Conservation (phyloP, 768 basidiomycete species). For the Auricularia cornea region DNA sequence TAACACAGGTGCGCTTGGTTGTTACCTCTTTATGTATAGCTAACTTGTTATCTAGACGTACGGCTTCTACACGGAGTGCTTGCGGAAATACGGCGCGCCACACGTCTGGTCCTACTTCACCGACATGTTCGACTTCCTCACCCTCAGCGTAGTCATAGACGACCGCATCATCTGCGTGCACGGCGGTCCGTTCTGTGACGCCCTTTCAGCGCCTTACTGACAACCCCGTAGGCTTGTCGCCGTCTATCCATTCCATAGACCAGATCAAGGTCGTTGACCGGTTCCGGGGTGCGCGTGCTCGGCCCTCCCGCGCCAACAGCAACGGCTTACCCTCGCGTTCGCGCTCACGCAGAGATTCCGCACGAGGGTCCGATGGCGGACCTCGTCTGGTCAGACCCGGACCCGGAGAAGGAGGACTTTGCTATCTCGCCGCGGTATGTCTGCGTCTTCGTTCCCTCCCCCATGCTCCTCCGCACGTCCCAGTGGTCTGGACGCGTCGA, state of each 20-base stretch:
- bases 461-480: too few relatives aligned
- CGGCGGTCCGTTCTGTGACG: constrained; percentile 53
- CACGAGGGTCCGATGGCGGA: constrained; percentile 99
- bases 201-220: constrained; percentile 3
- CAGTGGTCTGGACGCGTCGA: too few relatives aligned
- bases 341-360: constrained; percentile 84
- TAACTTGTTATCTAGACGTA: constrained; percentile 58
- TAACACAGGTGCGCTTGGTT: constrained; percentile 93
- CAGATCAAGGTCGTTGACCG: constrained; percentile 99
- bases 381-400: constrained; percentile 99
- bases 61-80: constrained; percentile 98
- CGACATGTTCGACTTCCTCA: constrained; percentile 99
- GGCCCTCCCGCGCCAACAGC: too few relatives aligned
- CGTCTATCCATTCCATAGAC: constrained; percentile 97
- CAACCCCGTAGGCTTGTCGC: constrained; percentile 66
- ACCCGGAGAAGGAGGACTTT: constrained; percentile 98
- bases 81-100: constrained; percentile 91
- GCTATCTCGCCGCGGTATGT: constrained; percentile 83
- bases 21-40: constrained; percentile 22
- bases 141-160: constrained; percentile 95
- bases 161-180: constrained; percentile 99
- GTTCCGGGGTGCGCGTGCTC: constrained; percentile 50
- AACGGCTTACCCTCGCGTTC: too few relatives aligned
- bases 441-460: constrained; percentile 7
- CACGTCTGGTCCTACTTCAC: constrained; percentile 99